Evolutionary conservation across 192 early-diverging fungal genomes (phyloP).

Genomic region (Gonapodya sp.): DNA sequence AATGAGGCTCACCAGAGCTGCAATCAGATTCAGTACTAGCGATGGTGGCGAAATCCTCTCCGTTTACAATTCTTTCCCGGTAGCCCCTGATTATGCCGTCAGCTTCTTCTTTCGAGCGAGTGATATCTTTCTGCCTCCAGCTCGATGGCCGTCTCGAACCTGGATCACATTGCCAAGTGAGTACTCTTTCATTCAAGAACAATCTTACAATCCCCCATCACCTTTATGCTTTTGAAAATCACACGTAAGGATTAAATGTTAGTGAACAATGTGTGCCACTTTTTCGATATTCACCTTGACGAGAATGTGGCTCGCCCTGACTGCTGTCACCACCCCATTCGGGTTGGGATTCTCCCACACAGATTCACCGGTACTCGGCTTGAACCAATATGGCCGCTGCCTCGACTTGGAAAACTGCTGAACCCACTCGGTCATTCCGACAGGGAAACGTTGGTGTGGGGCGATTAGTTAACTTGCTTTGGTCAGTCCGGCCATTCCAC

Average conservation of each 20-base stretch:
- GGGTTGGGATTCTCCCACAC: not conserved
- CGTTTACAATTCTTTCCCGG: slow-evolving; percentile 53
- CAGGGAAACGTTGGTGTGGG: not conserved
- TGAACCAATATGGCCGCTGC: not conserved
- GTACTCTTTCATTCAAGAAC: not conserved
- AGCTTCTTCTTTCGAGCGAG: slow-evolving; percentile 86
- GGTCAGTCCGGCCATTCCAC: not conserved
- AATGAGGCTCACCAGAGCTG: slow-evolving; percentile 44
- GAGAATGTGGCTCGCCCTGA: slow-evolving; percentile 2
- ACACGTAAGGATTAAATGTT: not conserved
- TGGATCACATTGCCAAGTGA: not conserved
- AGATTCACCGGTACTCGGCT: not conserved
- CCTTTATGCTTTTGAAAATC: not conserved
- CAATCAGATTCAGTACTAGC: slow-evolving; percentile 81
- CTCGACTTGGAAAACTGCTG: not conserved
- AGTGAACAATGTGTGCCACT: not conserved
- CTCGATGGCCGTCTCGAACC: slow-evolving; percentile 7
- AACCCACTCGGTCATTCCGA: not conserved
- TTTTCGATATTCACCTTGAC: not conserved
- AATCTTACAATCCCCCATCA: no score
- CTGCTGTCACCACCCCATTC: not conserved
- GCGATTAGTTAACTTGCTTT: not conserved
- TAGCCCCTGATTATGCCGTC: slow-evolving; percentile 54
- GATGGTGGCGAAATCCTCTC: slow-evolving; percentile 54
- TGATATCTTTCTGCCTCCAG: slow-evolving; percentile 59